Conservation (phyloP, 1,139 yeast species). For the Saccharomyces hybrid region DNA sequence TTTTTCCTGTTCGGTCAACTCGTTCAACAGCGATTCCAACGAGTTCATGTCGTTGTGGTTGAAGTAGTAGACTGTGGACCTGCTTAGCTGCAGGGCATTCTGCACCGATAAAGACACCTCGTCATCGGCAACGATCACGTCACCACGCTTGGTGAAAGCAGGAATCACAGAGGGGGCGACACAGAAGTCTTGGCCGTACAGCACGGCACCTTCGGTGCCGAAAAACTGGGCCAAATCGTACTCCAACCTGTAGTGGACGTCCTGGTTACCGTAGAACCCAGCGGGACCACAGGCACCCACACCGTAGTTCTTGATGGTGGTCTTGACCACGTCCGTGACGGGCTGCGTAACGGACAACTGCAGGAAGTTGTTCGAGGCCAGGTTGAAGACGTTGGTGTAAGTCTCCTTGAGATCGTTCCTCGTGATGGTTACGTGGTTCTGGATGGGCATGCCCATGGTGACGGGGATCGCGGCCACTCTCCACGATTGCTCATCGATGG, state of each 20-base stretch:
- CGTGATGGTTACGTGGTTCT: constrained; percentile 41
- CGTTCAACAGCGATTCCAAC: constrained; percentile 58
- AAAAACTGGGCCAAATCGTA: constrained; percentile 66
- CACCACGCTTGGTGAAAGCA: constrained; percentile 92
- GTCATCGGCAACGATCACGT: constrained; percentile 79
- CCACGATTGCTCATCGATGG: constrained; percentile 46
- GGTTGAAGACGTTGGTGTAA: constrained; percentile 44
- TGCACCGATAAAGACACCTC: constrained; percentile 72
- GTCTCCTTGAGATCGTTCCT: constrained; percentile 25
- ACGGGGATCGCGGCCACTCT: constrained; percentile 56
- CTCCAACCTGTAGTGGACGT: constrained; percentile 77
- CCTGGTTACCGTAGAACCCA: constrained; percentile 93
- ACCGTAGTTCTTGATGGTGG: constrained; percentile 62
- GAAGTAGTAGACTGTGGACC: constrained; percentile 77
- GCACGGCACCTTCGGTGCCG: constrained; percentile 68
- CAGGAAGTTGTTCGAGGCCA: constrained; percentile 59
- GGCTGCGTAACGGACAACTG: constrained; percentile 43
- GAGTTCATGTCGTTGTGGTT: constrained; percentile 86
- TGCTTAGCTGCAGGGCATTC: constrained; percentile 78
- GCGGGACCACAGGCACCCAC: constrained; percentile 99
- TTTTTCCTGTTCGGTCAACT: constrained; percentile 52
- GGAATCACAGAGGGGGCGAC: constrained; percentile 96
- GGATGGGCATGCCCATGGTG: constrained; percentile 46
- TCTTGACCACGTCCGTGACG: constrained; percentile 50
- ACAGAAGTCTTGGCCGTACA: constrained; percentile 89